Conservation (phyloP, 73 alveolate genomes). For the Loxodes magnus region DNA sequence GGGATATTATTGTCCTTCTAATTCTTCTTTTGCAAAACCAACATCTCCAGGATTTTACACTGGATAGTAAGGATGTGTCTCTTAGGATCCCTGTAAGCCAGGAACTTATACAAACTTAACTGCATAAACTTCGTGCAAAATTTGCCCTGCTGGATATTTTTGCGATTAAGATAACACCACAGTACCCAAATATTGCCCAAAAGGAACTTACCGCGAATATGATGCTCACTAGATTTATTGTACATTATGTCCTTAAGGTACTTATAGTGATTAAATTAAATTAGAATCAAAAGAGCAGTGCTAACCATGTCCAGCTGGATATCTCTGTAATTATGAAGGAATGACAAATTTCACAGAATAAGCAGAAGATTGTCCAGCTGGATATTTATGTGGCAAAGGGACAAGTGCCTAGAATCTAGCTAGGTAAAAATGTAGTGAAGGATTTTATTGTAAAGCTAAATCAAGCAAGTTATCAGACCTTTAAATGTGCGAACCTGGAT, state of each 20-base stretch:
- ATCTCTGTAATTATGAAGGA: constrained; percentile 34
- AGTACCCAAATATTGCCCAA: constrained; percentile 39
- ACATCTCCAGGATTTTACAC: too few relatives aligned
- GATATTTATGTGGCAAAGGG: constrained; percentile 43
- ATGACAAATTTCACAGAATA: constrained; percentile 26
- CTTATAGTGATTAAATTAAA: constrained; percentile 41
- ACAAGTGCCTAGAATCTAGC: constrained; percentile 38
- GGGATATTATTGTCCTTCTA: constrained; percentile 8
- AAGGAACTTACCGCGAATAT: constrained; percentile 46
- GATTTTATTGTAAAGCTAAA: constrained; percentile 45
- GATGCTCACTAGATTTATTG: constrained; percentile 37
- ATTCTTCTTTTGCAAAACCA: too few relatives aligned
- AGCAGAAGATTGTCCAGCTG: constrained; percentile 58
- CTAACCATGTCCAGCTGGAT: constrained; percentile 28
- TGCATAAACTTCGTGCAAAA: constrained; percentile 17
- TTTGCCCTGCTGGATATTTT: constrained; percentile 14
- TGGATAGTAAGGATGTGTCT: too few relatives aligned
- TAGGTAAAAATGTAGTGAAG: constrained; percentile 43
- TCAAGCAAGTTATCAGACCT: constrained; percentile 37
- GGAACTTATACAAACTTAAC: too few relatives aligned
- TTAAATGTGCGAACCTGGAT: constrained; percentile 53
- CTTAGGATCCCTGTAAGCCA: too few relatives aligned
- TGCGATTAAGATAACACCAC: constrained; percentile 25
- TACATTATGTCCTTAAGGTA: constrained; percentile 67
- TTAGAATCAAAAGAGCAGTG: constrained; percentile 23